Base-by-base conservation (phyloP, 2,329 filamentous ascomycete genomes). In the Apiospora saccharicola region DNA sequence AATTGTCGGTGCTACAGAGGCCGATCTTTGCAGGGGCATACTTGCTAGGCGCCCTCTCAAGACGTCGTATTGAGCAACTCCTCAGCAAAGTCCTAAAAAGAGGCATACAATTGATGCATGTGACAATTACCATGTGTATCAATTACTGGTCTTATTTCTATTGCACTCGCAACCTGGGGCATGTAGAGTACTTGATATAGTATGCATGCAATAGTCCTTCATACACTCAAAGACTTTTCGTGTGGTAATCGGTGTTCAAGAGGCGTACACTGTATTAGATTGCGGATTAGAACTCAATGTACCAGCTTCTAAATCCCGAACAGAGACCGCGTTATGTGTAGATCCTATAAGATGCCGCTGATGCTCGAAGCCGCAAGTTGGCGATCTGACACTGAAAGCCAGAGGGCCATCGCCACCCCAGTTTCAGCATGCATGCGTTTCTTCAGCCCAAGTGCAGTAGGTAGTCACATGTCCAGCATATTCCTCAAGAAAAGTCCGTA, bases 11-110 rank as follows among this genome's bases (percentile, higher is more conserved):
- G 34, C 57, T 41, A 24, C 57, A 41, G 22, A 13, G 19, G 22
- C 57, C 57, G 57, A 64, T 37, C 57, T 64, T 61, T 41, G 10
- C 19, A 64, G 10, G 57, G 57, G n/a, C 26, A 57, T 34, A 41
- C n/a, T 64, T 64, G 57, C 19, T 64, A 41, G 34, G 34, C 57
- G n/a, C 57, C 57, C 57, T 41, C 14, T 41, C 53, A 37, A n/a
- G 30, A 10, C n/a, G 37, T 64, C 16, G 53, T 16, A 61, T 34
- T 37, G 16, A n/a, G 5, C 53, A 37, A 34, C 19, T 5, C 30
- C 7, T 22, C 19, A n/a, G 13, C 4, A 10, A 22, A 64, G 14
- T 7, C 8, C 2, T 10, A 16, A 22, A 30, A 57, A 7, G 16
- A 22, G 2, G 16, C 16, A 34, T 57, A 41, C 6, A 5, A 5